A percentile compares a stretch with the other conserved stretches of the same genome.
These are phyloP conservation scores for Fusarium secorum DNA, from an alignment of 2,329 filamentous ascomycete species.

Conservation along the genomic window DNA sequence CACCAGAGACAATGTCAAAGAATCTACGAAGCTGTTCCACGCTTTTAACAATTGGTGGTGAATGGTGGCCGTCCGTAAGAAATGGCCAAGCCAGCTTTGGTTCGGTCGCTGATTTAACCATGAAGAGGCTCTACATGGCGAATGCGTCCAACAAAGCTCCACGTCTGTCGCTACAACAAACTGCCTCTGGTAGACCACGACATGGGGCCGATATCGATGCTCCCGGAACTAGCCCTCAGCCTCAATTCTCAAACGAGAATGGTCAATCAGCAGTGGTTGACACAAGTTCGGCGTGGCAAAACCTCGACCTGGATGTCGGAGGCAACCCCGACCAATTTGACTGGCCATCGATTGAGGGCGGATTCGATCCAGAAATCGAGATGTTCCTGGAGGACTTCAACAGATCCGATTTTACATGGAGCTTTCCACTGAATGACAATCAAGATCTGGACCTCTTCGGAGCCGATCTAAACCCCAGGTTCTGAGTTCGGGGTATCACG, in stretches of 20 bases:
- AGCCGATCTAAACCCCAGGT: background rate
- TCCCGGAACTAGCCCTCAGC: accelerated
- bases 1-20: background rate
- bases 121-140: background rate
- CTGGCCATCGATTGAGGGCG: background rate
- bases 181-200: accelerated
- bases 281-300: background rate
- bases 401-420: constrained; percentile 23
- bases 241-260: background rate
- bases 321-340: background rate
- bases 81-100: background rate
- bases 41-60: background rate
- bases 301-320: background rate
- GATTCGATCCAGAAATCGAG: constrained; percentile 27
- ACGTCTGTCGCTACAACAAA: accelerated
- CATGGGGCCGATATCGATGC: background rate
- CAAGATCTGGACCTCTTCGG: constrained; percentile 2
- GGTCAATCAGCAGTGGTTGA: background rate
- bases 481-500: background rate
- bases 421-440: constrained; percentile 5
- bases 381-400: constrained; percentile 26
- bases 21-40: background rate
- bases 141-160: background rate
- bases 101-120: background rate
- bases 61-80: background rate